Percentiles rank a stretch among this genome's conserved stretches.
phyloP scores from a whole-genome alignment of 495 filamentous ascomycete genomes.

The Podospora didyma region DNA sequence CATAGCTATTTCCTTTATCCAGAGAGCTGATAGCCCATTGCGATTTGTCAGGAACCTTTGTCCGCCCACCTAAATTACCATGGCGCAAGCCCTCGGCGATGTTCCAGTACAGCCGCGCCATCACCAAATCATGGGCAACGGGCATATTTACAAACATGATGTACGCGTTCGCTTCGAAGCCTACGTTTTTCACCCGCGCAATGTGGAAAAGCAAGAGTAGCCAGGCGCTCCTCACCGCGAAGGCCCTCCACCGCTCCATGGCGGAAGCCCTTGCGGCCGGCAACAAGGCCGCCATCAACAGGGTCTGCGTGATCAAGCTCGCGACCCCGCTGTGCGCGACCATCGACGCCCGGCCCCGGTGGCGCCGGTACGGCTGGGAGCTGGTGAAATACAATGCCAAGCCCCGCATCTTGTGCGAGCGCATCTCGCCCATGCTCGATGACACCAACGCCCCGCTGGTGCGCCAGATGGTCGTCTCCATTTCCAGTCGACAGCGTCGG shows the following conservation, averaged over 20 bases:
- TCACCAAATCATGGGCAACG: conserved; percentile 9
- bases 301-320: conserved; percentile 59
- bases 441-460: conserved; percentile 29
- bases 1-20: too few relatives aligned
- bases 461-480: conserved; percentile 69
- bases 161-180: conserved; percentile 26
- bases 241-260: conserved; percentile 62
- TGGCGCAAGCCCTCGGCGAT: conserved; percentile 1
- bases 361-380: conserved; percentile 57
- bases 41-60: too few relatives aligned
- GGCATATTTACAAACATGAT: background rate
- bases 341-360: conserved; percentile 51
- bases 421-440: conserved; percentile 47
- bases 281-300: conserved; percentile 52
- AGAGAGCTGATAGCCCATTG: too few relatives aligned
- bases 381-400: conserved; percentile 56
- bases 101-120: conserved; percentile 10
- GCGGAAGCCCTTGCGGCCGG: conserved; percentile 67
- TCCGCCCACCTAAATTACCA: conserved; percentile 21
- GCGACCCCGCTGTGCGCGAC: conserved; percentile 48
- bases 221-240: conserved; percentile 45
- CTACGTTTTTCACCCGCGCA: conserved; percentile 21
- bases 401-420: conserved; percentile 60
- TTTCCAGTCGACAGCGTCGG: conserved; percentile 64
- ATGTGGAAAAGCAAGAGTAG: conserved; percentile 36